A percentile compares a stretch with the other conserved stretches of the same genome.
These are phyloP conservation scores for Colletotrichum shisoi DNA, from an alignment of 2,329 filamentous ascomycete genomes.

Conservation along the genomic window DNA sequence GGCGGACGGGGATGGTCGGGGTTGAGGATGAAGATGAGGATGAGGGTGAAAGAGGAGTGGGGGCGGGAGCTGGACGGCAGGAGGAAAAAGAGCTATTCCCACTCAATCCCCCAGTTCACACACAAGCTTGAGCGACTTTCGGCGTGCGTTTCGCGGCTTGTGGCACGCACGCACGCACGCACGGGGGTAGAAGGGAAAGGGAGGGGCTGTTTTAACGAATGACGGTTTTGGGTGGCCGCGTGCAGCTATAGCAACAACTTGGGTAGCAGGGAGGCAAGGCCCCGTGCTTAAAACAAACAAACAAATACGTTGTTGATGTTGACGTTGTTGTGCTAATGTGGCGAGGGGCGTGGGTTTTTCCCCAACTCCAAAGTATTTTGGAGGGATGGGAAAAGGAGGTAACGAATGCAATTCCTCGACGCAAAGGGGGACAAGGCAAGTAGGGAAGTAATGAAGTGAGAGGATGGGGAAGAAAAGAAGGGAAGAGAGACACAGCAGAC, in stretches of 20 bases:
- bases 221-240: conserved; percentile 30
- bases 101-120: conserved; percentile 13
- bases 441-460: no score
- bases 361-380: not conserved
- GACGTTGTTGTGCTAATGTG: not conserved
- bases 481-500: not conserved
- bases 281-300: conserved; percentile 19
- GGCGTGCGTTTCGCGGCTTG: conserved; percentile 30
- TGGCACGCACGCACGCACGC: no score
- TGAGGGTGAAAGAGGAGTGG: not conserved
- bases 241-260: conserved; percentile 38
- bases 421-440: not conserved
- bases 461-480: not conserved
- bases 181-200: not conserved
- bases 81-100: conserved; percentile 13
- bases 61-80: not conserved
- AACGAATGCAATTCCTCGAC: not conserved
- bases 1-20: conserved; percentile 3
- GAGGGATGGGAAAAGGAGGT: not conserved
- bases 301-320: not conserved
- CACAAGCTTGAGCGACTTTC: conserved; percentile 11
- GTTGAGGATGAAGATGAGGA: not conserved
- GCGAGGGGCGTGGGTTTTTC: not conserved
- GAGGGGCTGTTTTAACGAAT: conserved; percentile 30
- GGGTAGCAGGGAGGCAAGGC: conserved; percentile 4